Conservation (phyloP, 2,329 filamentous ascomycete genomes). For the Beauveria medogensis region DNA sequence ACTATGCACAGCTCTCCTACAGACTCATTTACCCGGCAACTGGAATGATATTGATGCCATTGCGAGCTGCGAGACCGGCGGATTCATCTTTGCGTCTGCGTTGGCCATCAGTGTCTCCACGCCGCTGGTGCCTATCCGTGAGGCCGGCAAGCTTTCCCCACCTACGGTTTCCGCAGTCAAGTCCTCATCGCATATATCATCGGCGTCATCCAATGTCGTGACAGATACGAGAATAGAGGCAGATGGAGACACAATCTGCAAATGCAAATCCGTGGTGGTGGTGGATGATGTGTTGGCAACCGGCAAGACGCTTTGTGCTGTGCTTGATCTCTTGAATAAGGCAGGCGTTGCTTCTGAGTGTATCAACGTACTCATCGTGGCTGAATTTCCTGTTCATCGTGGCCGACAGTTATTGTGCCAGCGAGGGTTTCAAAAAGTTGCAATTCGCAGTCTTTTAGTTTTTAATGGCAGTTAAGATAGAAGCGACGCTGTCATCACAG, state of each 20-base stretch:
- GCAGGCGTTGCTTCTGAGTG: conserved; percentile 32
- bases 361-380: conserved; percentile 43
- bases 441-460: conserved; percentile 45
- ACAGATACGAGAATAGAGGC: conserved; percentile 38
- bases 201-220: conserved; percentile 13
- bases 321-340: conserved; percentile 38
- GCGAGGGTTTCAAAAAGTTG: conserved; percentile 40
- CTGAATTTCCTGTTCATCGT: conserved; percentile 48
- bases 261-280: conserved; percentile 39
- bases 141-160: conserved; percentile 50
- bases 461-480: conserved; percentile 18
- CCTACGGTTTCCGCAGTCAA: conserved; percentile 43
- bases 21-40: conserved; percentile 34
- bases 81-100: conserved; percentile 46
- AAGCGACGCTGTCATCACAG: not conserved
- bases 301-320: conserved; percentile 44
- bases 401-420: conserved; percentile 38
- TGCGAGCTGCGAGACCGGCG: conserved; percentile 48
- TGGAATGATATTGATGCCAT: conserved; percentile 40
- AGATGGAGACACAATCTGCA: conserved; percentile 30
- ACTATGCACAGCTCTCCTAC: conserved; percentile 43
- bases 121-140: conserved; percentile 43
- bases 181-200: conserved; percentile 38
- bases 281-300: conserved; percentile 54
- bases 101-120: conserved; percentile 33